Evolutionary conservation across 257 asterid genomes (phyloP).

Genomic region (Buddleja alternifolia): DNA sequence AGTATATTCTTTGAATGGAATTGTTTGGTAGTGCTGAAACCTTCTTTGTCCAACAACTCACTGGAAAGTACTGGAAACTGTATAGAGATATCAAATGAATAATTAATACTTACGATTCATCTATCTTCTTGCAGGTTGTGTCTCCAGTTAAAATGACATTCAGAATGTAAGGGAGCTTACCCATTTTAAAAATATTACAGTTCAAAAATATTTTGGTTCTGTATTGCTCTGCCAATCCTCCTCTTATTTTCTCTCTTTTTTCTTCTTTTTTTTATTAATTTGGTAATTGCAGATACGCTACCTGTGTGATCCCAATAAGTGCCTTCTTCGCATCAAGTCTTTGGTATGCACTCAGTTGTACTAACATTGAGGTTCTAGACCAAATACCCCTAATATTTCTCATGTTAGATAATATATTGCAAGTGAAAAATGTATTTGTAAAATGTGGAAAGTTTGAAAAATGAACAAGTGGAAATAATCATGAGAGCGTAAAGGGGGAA

Average conservation of each 20-base stretch:
- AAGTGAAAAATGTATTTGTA: not conserved
- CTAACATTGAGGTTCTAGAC: not conserved
- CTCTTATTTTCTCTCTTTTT: not conserved
- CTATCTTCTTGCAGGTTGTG: constrained; percentile 61
- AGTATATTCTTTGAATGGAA: not conserved
- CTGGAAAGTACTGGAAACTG: not conserved
- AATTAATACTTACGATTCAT: constrained; percentile 8
- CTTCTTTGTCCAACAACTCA: not conserved
- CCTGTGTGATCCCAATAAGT: constrained; percentile 79
- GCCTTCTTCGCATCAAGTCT: constrained; percentile 88
- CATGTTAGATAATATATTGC: not conserved
- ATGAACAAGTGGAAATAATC: not conserved
- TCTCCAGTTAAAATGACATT: constrained; percentile 87
- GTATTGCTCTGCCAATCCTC: constrained; percentile 8
- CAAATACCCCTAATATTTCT: not conserved
- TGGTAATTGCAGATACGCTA: constrained; percentile 57
- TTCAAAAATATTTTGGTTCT: no score
- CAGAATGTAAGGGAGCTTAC: constrained; percentile 57
- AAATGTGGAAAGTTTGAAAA: no score
- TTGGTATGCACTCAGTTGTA: constrained; percentile 50
- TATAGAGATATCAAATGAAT: not conserved
- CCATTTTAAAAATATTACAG: constrained; percentile 2
- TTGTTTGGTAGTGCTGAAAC: constrained; percentile 3
- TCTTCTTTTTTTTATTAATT: constrained; percentile 7
- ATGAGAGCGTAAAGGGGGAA: not conserved